Percentiles rank a stretch among this genome's conserved stretches.
Evolutionary conservation across 2,329 filamentous ascomycete species (phyloP).

Genomic region (Septoria linicola): DNA sequence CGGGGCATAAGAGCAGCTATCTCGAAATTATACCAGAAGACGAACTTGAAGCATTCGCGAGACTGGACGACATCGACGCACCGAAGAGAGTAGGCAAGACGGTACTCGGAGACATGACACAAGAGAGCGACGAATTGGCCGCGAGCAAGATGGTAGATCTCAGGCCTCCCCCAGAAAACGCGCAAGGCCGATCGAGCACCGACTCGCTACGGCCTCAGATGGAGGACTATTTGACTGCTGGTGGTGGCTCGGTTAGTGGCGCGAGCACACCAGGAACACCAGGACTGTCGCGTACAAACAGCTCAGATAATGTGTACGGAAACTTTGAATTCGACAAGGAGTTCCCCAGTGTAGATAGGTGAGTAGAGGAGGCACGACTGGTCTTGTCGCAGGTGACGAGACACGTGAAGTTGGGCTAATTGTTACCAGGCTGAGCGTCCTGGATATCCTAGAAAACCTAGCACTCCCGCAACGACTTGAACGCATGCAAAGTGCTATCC

Average conservation of each 20-base stretch:
- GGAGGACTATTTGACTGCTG: constrained; percentile 40
- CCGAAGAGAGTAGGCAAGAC: not conserved
- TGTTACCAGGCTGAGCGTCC: constrained; percentile 66
- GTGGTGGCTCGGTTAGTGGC: constrained; percentile 38
- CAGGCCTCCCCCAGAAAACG: constrained; percentile 21
- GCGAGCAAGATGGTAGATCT: constrained; percentile 33
- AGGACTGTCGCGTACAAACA: constrained; percentile 70
- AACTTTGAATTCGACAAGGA: constrained; percentile 82
- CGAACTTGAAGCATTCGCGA: constrained; percentile 31
- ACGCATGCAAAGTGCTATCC: constrained; percentile 80
- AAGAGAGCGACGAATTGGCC: constrained; percentile 34
- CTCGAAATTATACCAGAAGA: constrained; percentile 34
- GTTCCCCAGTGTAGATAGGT: constrained; percentile 77
- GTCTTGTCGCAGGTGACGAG: too few species aligned
- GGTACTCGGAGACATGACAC: constrained; percentile 14
- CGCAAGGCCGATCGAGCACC: constrained; percentile 19
- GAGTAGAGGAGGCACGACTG: too few species aligned
- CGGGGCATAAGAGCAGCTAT: constrained; percentile 31
- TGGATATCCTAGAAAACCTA: constrained; percentile 91
- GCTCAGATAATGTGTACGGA: constrained; percentile 73
- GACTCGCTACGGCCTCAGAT: constrained; percentile 20
- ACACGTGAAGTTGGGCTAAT: too few species aligned
- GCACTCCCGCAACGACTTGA: constrained; percentile 87
- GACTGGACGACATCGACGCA: constrained; percentile 31
- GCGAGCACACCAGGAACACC: constrained; percentile 42